A percentile compares a stretch with the other conserved stretches of the same genome.
These are phyloP conservation scores for Rhexocercosporidium sp. DNA, from an alignment of 2,329 filamentous ascomycete genomes.

Conservation along the genomic window DNA sequence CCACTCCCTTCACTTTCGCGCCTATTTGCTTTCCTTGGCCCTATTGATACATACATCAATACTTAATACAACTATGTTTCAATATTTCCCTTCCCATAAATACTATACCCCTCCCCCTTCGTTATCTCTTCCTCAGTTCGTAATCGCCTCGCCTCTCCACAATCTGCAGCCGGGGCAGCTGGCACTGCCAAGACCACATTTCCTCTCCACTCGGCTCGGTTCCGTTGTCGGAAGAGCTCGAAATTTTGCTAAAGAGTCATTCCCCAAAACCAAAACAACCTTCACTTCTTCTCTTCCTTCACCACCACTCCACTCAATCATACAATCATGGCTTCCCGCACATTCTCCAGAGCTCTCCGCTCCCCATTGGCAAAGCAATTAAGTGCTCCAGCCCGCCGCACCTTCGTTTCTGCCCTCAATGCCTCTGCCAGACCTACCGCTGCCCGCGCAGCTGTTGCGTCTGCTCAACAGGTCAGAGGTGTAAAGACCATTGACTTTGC, in stretches of 20 bases:
- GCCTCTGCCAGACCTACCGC: slow-evolving; percentile 58
- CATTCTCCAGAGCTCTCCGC: slow-evolving; percentile 71
- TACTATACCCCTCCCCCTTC: too few relatives aligned
- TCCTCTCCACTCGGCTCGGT: slow-evolving; percentile 14
- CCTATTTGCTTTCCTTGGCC: too few relatives aligned
- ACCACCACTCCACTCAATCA: slow-evolving; percentile 32
- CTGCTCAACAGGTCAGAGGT: slow-evolving; percentile 70
- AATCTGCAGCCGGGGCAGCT: slow-evolving; percentile 5
- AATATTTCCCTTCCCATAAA: slow-evolving; percentile 3
- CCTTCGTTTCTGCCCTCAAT: slow-evolving; percentile 64
- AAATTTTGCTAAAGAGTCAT: slow-evolving; percentile 29
- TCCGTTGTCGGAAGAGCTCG: slow-evolving; percentile 28
- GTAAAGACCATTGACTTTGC: slow-evolving; percentile 99
- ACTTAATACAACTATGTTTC: not conserved
- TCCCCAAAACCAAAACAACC: slow-evolving; percentile 12
- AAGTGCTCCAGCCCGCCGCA: slow-evolving; percentile 64
- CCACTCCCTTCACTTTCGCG: too few relatives aligned
- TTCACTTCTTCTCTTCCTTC: slow-evolving; percentile 1
- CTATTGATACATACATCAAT: not conserved
- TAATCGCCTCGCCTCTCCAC: slow-evolving; percentile 10
- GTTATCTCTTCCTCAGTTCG: slow-evolving; percentile 13
- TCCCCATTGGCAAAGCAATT: slow-evolving; percentile 68
- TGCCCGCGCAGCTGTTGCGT: slow-evolving; percentile 53
- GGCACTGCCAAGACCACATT: not conserved
- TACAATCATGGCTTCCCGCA: slow-evolving; percentile 76